Percentiles rank a stretch among this genome's conserved stretches.
Evolutionary conservation across 108 stramenopile genomes (phyloP).

Genomic region (Stephanodiscus minutulus): DNA sequence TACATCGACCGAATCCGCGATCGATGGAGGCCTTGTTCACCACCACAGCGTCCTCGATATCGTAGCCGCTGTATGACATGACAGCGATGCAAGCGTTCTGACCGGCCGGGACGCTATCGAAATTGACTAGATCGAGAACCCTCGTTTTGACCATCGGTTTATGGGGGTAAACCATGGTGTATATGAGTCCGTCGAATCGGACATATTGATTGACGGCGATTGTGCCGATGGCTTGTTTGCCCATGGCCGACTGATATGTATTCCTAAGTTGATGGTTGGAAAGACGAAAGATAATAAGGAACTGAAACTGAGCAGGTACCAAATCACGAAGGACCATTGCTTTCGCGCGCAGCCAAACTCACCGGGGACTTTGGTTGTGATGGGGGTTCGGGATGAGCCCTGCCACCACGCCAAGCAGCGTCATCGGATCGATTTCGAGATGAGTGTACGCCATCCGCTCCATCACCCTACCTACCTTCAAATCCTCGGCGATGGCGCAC

Average conservation of each 20-base stretch:
- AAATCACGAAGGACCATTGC: conserved; percentile 22
- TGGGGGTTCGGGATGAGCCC: conserved; percentile 98
- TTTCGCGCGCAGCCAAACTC: neutral
- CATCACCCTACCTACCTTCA: conserved; percentile 26
- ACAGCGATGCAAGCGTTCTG: conserved; percentile 98
- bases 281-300: neutral
- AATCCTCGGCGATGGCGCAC: conserved; percentile 52
- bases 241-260: conserved; percentile 98
- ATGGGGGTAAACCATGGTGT: conserved; percentile 97
- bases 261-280: conserved; percentile 50
- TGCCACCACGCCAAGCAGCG: conserved; percentile 96
- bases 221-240: conserved; percentile 99
- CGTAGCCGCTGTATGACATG: conserved; percentile 99
- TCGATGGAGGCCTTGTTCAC: conserved; percentile 97
- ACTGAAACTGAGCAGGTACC: conserved; percentile 37
- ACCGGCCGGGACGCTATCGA: conserved; percentile 97
- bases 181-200: conserved; percentile 95
- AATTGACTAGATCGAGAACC: conserved; percentile 93
- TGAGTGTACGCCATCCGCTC: conserved; percentile 90
- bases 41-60: conserved; percentile 99
- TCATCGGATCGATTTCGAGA: conserved; percentile 98
- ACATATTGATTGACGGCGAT: conserved; percentile 95
- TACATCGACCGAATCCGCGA: conserved; percentile 96
- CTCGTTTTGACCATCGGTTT: conserved; percentile 98
- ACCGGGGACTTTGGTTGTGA: conserved; percentile 98